phyloP scores from a whole-genome alignment of 257 asterid species.

The Solanum infundibuliforme region DNA sequence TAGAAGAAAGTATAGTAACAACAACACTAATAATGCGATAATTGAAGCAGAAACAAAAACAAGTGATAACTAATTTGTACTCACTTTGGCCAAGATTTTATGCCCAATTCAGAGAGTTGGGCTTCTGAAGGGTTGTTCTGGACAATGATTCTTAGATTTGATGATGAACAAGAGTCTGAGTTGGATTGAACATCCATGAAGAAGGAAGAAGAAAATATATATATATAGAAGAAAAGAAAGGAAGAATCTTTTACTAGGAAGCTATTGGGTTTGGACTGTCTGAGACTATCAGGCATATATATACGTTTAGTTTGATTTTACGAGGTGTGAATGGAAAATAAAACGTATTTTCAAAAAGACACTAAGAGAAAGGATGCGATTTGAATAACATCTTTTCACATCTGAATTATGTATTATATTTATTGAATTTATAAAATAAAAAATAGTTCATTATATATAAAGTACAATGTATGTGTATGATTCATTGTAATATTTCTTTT shows the following conservation, averaged over 20 bases:
- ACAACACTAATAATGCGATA: neutral
- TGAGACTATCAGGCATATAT: neutral
- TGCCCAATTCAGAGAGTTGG: slow-evolving; percentile 61
- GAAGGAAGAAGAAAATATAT: neutral
- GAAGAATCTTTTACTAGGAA: neutral
- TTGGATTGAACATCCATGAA: slow-evolving; percentile 29
- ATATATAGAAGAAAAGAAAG: neutral
- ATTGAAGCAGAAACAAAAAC: too few relatives aligned
- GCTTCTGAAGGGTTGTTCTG: slow-evolving; percentile 59
- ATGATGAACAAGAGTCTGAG: slow-evolving; percentile 18
- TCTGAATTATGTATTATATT: too few relatives aligned
- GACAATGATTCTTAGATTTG: slow-evolving; percentile 51
- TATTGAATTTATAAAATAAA: too few relatives aligned
- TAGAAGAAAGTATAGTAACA: neutral
- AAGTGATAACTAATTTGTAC: neutral
- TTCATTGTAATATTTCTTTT: neutral
- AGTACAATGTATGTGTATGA: neutral
- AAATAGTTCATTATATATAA: neutral
- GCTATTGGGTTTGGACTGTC: neutral
- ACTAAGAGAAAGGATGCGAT: too few relatives aligned
- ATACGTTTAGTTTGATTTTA: too few relatives aligned
- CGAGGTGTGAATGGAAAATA: neutral
- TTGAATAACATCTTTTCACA: neutral
- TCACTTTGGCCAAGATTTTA: slow-evolving; percentile 96
- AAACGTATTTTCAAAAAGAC: too few relatives aligned